A percentile compares a stretch with the other conserved stretches of the same genome.
phyloP scores from a whole-genome alignment of 1,284 basidiomycete species.

The Rhodotorula glutinis region DNA sequence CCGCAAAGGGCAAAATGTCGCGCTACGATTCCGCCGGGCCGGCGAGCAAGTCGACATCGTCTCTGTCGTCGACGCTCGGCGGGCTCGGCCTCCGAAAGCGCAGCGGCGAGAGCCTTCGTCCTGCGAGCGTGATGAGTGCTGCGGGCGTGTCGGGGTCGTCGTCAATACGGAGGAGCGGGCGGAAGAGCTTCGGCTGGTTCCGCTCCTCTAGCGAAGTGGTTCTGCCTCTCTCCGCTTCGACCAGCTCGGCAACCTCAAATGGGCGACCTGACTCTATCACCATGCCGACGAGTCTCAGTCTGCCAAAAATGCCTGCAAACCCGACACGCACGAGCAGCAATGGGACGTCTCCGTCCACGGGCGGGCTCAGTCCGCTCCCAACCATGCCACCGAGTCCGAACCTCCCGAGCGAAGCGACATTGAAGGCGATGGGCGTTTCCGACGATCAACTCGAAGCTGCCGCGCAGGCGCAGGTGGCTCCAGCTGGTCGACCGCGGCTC shows the following conservation, averaged over 20 bases:
- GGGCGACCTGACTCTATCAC: not conserved
- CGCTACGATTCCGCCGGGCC: slow-evolving; percentile 17
- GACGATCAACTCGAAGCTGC: slow-evolving; percentile 8
- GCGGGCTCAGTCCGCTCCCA: not conserved
- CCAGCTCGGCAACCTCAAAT: not conserved
- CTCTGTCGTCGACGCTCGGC: slow-evolving; percentile 8
- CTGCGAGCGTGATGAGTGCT: slow-evolving; percentile 25
- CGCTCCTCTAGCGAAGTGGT: slow-evolving; percentile 30
- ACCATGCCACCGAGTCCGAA: slow-evolving; percentile 14
- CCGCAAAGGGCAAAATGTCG: slow-evolving; percentile 31
- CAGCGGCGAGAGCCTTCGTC: slow-evolving; percentile 15
- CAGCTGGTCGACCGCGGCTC: not conserved
- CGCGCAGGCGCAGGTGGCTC: slow-evolving; percentile 1
- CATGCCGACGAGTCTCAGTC: slow-evolving; percentile 6
- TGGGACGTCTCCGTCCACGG: no score
- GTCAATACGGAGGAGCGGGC: slow-evolving; percentile 10
- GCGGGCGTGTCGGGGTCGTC: slow-evolving; percentile 19
- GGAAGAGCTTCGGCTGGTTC: slow-evolving; percentile 36
- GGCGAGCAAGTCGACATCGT: slow-evolving; percentile 18
- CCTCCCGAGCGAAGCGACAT: slow-evolving; percentile 15
- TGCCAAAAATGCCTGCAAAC: not conserved
- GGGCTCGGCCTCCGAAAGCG: not conserved
- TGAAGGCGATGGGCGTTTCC: slow-evolving; percentile 16
- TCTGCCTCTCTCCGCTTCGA: slow-evolving; percentile 9
- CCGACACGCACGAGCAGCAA: not conserved